These are phyloP conservation scores for Rhododendron simsii DNA, from an alignment of 148 eudicot species.

Conservation along the genomic window DNA sequence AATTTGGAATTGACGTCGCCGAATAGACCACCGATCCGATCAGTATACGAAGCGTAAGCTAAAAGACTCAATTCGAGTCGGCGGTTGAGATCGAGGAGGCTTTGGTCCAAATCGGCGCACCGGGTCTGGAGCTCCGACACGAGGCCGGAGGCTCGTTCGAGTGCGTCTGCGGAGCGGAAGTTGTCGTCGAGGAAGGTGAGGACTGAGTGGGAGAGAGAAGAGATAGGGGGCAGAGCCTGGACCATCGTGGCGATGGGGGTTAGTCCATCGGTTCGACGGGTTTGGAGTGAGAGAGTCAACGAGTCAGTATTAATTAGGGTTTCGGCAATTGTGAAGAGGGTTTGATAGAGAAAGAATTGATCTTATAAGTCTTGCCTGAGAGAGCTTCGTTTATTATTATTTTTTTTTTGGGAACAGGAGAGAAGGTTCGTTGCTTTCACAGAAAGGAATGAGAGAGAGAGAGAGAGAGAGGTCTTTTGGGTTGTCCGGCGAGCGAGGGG, in stretches of 20 bases:
- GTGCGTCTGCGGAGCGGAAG: slow-evolving; percentile 34
- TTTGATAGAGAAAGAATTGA: background rate
- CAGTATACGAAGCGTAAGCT: slow-evolving; percentile 52
- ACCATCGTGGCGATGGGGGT: background rate
- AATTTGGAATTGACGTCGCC: slow-evolving; percentile 37
- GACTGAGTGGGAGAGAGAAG: slow-evolving; percentile 50
- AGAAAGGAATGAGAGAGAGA: background rate
- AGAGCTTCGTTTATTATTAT: background rate
- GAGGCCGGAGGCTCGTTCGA: slow-evolving; percentile 39
- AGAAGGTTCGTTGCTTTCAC: background rate
- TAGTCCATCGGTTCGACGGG: background rate
- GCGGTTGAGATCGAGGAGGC: slow-evolving; percentile 44
- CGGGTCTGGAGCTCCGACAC: slow-evolving; percentile 49
- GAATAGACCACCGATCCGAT: slow-evolving; percentile 31
- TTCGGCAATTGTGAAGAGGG: background rate
- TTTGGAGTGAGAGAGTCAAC: background rate
- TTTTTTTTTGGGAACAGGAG: no score
- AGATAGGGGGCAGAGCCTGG: slow-evolving; percentile 40
- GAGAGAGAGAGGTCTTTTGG: background rate
- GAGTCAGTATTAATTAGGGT: background rate
- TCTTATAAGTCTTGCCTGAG: no score
- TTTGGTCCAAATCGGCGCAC: slow-evolving; percentile 43
- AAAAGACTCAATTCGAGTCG: slow-evolving; percentile 32
- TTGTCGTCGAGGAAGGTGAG: slow-evolving; percentile 50
- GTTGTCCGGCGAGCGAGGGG: background rate